Base-by-base conservation (phyloP, 2,329 filamentous ascomycete genomes). In the Fulvia fulva region DNA sequence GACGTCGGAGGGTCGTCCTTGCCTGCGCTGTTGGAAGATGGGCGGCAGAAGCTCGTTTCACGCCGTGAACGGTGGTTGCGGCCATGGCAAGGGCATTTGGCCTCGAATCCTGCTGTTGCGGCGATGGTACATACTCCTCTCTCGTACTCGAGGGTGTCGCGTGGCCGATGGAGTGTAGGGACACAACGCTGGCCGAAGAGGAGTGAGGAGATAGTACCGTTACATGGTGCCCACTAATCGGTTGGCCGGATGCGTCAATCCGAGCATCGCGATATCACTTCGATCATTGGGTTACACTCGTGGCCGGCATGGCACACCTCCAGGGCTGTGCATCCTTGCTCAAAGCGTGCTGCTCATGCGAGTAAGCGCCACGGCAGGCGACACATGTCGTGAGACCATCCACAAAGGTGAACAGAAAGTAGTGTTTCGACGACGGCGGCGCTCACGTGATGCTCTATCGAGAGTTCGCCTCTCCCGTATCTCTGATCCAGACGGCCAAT, bases 101-200 rank as follows among this genome's bases (percentile, higher is more conserved):
- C 22, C 11, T 23, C 14, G 19, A 11, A 46, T 46, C 2, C 51
- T 25, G 37, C 26, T 21, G 23, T 30, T 53, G 50, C 43, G 23
- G 56, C 51, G 30, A 58, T 58, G 59, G 44, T 47, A 61, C 59
- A 37, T 44, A 52, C 53, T 53, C 52, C 25, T 50, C 32, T 41
- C 47, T 58, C 47, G 53, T 56, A 54, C 45, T 43, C 43, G 53
- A 46, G 9, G 37, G 21, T 53, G 32, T 43, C 34, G 54, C 47
- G 45, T 32, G 46, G 54, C 37, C 45, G 37, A 23, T 19, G 55
- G 34, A 23, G 26, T 23, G 37, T 32, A 28, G 37, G 52, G 34
- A 23, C 25, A 23, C 25, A 50, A 26, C 19, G 52, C 22, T 32
- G 37, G 41, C 22, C 26, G 5, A 21, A 14, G 32, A 44, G 23